Percentiles rank a stretch among this genome's conserved stretches.
phyloP scores from a whole-genome alignment of 1,284 basidiomycete genomes.

The Sparassis latifolia region DNA sequence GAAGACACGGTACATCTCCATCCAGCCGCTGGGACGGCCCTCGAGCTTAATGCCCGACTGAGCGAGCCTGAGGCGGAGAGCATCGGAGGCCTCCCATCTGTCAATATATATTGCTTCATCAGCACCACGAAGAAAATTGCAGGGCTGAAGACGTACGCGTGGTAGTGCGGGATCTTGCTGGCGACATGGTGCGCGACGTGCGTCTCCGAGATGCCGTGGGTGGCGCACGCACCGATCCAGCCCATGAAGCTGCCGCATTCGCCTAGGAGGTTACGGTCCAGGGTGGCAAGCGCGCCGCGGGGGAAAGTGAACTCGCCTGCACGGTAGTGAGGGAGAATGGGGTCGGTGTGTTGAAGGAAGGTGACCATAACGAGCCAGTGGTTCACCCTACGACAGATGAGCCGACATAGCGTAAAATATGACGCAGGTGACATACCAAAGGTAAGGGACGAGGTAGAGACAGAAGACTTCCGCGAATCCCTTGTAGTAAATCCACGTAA shows the following conservation, averaged over 20 bases:
- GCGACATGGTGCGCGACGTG: conserved; percentile 88
- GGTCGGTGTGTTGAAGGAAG: conserved; percentile 97
- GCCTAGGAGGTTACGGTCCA: conserved; percentile 86
- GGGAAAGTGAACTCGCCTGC: conserved; percentile 89
- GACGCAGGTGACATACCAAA: conserved; percentile 50
- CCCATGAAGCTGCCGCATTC: conserved; percentile 68
- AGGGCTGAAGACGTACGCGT: conserved; percentile 44
- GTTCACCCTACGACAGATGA: conserved; percentile 41
- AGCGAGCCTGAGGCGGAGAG: conserved; percentile 77
- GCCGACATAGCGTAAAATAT: background rate
- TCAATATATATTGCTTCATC: background rate
- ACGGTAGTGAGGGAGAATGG: conserved; percentile 91
- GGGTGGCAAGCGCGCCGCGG: conserved; percentile 90
- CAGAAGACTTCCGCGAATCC: conserved; percentile 76
- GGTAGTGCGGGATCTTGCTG: conserved; percentile 92
- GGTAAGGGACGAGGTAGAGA: conserved; percentile 86
- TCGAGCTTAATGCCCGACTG: conserved; percentile 47
- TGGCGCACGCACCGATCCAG: conserved; percentile 76
- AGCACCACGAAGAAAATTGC: conserved; percentile 3
- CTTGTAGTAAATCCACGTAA: conserved; percentile 52
- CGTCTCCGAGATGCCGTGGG: conserved; percentile 89
- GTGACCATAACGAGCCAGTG: conserved; percentile 92
- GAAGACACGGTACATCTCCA: conserved; percentile 71
- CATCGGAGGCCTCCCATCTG: conserved; percentile 88
- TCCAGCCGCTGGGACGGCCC: conserved; percentile 70